Base-by-base conservation (phyloP, 2,329 filamentous ascomycete species). In the Diaporthe australafricana region DNA sequence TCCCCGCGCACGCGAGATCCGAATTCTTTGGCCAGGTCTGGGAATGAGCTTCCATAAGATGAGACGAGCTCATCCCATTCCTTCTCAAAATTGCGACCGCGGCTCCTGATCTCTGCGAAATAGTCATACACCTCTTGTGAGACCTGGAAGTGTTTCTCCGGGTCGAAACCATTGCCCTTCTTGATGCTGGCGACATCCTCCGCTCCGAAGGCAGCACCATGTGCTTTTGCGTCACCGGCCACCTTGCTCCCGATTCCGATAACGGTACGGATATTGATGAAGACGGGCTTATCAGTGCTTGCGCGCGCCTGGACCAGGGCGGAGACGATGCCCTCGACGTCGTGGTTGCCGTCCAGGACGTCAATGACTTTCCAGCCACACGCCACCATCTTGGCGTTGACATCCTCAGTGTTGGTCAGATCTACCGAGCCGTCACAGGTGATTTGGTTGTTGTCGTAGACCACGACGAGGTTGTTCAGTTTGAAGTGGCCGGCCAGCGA, bases 361-460 rank as follows among this genome's bases (percentile, higher is more conserved):
- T 87, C 84, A 20, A 89, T 81, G 0, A 89, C 85, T 25, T 87
- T 76, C 85, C 86, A 90, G 0, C 87, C 87, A 27, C 79, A 84
- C 0, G 87, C 87, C 7, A 80, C 77, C 86, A 89, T 88, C 78
- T 89, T 89, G 3, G 80, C 79, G 71, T 89, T 88, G 60, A 88
- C 79, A 71, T 89, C 86, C 75, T 90, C 87, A 1, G 82, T 86
- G 72, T 87, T 87, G 2, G 84, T 79, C 84, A 87, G 76, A 66
- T 88, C 86, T 0, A 89, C 84, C 0, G 83, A 83, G 1, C 88
- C 87, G 69, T 89, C 87, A 70, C 87, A 89, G 6, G 87, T 89
- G 42, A 90, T 82, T 72, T 87, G 84, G 76, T 90, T 89, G 76
- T 90, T 89, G 75, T 90, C 88, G 72, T 89, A 89, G 45, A 65